Evolutionary conservation across 202 grass and related monocot species (phyloP).

Genomic region (Thinopyrum obtusiflorum): DNA sequence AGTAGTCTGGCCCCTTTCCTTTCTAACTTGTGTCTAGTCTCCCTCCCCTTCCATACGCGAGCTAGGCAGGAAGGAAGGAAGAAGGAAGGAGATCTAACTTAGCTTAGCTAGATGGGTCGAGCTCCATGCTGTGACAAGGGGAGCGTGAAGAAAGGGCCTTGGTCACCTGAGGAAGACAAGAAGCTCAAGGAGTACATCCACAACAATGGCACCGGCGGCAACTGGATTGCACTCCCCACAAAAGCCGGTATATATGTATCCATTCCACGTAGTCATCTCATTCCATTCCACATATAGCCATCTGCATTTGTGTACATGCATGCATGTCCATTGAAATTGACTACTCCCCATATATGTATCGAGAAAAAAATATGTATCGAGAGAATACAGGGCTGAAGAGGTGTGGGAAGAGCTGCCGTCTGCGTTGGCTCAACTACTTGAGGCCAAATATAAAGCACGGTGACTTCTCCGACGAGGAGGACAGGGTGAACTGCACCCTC

Average conservation of each 20-base stretch:
- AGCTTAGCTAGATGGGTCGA: no score
- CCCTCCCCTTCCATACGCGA: neutral
- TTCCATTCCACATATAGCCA: no score
- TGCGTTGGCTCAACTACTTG: constrained; percentile 1
- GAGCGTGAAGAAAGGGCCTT: constrained; percentile 12
- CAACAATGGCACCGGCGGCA: neutral
- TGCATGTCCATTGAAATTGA: neutral
- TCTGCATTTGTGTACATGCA: neutral
- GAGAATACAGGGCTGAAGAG: neutral
- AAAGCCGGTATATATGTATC: constrained; percentile 5
- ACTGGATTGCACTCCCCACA: constrained; percentile 3
- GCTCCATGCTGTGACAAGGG: constrained; percentile 10
- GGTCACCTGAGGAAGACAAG: constrained; percentile 5
- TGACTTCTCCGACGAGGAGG: constrained; percentile 2
- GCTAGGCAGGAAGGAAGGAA: no score
- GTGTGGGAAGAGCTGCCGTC: constrained; percentile 9
- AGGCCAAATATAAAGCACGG: neutral
- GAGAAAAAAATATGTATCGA: no score
- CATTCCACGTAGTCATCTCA: no score
- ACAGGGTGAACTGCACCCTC: neutral
- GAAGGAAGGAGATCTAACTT: no score
- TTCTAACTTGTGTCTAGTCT: no score
- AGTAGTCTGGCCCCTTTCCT: no score
- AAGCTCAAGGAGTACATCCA: constrained; percentile 11
- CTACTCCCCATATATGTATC: no score